Evolutionary conservation across 345 rosid genomes (phyloP), one percentile per base, ranked within the genome.

Genomic region (Eucalyptus regnans): DNA sequence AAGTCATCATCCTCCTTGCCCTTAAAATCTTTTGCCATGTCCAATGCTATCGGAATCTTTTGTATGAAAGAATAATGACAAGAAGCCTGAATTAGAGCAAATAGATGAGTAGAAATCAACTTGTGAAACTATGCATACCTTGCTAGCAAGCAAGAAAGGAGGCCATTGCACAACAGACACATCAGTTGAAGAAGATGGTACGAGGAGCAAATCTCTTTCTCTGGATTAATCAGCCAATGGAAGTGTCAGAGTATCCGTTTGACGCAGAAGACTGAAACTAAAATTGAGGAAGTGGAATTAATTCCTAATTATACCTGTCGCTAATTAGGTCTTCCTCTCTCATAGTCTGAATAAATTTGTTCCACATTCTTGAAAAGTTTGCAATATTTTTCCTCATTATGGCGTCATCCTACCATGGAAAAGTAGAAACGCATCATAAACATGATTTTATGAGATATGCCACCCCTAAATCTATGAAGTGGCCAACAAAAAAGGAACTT

Each of bases 11-110:
- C 99, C 52, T 92, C 98, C 91, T 92, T 94, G 81, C 95, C 97
- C 90, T 92, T 97, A 91, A 95, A 96, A 94, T 98, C 99, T 93
- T 96, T 98, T 87, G 99, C 99, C 99, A 95, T 96, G 94, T 97
- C 99, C 91, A 98, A 88, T 90, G 99, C 99, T 90, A 97, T 96
- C 41, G 97, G 99, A 92, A 98, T 97, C 99, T 98, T 87, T 88
- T 89, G 89, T 80, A 79, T 88, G 88, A 86, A 62, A 89, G 52
- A 94, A 89, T 89, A 66, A 88, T 90, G 81, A 87, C 50, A 18
- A 43, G 43, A 29, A 84, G 31, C 66, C 58, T 43, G 54, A 8
- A 87, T 48, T 48, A 89, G 83, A 10, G 83, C 46, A 76, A 10
- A 76, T 20, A 18, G 1, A 76, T 37, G 83, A 20, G 15, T 5